Conservation (phyloP, 371 early-diverging fungal genomes). For the Mortierella sp. region DNA sequence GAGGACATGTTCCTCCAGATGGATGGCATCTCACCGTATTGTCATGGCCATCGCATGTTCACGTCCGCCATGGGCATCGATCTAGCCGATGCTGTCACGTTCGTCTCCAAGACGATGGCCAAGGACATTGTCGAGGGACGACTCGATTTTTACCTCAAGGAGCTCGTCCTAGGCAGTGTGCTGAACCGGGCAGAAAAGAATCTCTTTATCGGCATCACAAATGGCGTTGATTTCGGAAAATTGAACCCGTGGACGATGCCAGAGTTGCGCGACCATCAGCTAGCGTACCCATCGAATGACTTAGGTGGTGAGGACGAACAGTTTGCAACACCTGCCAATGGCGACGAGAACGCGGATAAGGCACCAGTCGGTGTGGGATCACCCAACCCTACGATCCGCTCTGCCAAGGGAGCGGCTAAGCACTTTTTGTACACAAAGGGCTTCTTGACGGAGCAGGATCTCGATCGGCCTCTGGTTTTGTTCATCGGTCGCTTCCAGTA, state of each 20-base stretch:
- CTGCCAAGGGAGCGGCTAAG: slow-evolving; percentile 66
- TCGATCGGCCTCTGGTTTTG: slow-evolving; percentile 63
- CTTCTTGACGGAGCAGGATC: slow-evolving; percentile 57
- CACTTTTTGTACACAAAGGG: slow-evolving; percentile 62
- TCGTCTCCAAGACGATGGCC: slow-evolving; percentile 71
- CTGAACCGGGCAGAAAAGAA: slow-evolving; percentile 60
- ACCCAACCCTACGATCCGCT: slow-evolving; percentile 42
- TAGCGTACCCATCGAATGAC: slow-evolving; percentile 60
- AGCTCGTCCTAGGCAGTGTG: slow-evolving; percentile 67
- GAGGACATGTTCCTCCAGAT: slow-evolving; percentile 52
- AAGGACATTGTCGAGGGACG: slow-evolving; percentile 70
- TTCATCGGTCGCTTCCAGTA: slow-evolving; percentile 74
- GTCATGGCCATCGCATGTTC: slow-evolving; percentile 65
- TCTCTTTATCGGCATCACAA: slow-evolving; percentile 72
- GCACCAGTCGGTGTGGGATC: slow-evolving; percentile 38
- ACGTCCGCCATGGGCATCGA: slow-evolving; percentile 71
- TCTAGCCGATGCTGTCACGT: slow-evolving; percentile 65
- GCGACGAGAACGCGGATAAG: background rate
- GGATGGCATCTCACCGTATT: slow-evolving; percentile 56
- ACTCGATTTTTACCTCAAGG: slow-evolving; percentile 69
- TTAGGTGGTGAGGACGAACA: slow-evolving; percentile 29
- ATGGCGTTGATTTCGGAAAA: slow-evolving; percentile 66
- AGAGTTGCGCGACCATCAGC: slow-evolving; percentile 47
- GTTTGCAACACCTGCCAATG: slow-evolving; percentile 1
- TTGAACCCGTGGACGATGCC: slow-evolving; percentile 66